phyloP scores from a whole-genome alignment of 2,329 filamentous ascomycete species.

The Aureobasidium vineae region DNA sequence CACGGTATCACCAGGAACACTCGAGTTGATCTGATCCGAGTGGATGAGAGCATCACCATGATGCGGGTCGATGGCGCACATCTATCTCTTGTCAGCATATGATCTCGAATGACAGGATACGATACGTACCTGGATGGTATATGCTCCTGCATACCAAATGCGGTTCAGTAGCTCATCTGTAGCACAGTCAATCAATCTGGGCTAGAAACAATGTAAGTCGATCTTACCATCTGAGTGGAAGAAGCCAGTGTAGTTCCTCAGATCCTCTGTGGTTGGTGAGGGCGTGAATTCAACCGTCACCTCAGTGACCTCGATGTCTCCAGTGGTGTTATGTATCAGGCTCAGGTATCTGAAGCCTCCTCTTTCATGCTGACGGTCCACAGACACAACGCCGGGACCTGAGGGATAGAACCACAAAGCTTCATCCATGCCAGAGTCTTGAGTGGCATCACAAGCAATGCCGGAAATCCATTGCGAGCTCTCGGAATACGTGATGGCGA shows the following conservation, averaged over 20 bases:
- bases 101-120: too few relatives aligned
- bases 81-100: neutral
- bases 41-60: constrained; percentile 41
- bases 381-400: constrained; percentile 44
- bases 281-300: constrained; percentile 48
- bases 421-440: constrained; percentile 49
- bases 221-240: constrained; percentile 42
- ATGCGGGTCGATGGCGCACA: constrained; percentile 42
- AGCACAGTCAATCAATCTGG: neutral
- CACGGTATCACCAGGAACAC: constrained; percentile 35
- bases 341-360: constrained; percentile 51
- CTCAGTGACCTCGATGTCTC: constrained; percentile 40
- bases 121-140: constrained; percentile 33
- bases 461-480: constrained; percentile 52
- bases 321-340: constrained; percentile 46
- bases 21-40: constrained; percentile 37
- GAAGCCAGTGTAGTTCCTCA: constrained; percentile 43
- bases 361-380: constrained; percentile 44
- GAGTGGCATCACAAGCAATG: constrained; percentile 48
- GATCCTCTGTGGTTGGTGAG: constrained; percentile 43
- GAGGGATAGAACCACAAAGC: constrained; percentile 50
- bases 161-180: constrained; percentile 44
- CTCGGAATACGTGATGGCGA: constrained; percentile 47
- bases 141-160: constrained; percentile 45
- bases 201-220: too few relatives aligned